Base-by-base conservation (phyloP, 352 stramenopile genomes). In the Elongisporangium anandrum region DNA sequence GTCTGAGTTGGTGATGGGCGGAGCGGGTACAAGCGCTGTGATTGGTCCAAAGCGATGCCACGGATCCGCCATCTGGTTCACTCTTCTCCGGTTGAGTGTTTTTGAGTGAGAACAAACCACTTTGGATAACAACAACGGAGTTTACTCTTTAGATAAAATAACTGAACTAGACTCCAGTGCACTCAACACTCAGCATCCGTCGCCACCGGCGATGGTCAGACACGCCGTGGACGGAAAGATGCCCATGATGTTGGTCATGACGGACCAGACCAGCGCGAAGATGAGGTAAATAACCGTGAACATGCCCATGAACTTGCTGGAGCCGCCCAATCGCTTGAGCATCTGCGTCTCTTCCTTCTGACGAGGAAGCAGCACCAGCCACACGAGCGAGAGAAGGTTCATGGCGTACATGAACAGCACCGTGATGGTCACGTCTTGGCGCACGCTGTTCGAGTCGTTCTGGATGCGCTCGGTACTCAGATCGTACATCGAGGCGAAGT, bases 331-430 rank as follows among this genome's bases (percentile, higher is more conserved):
- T 45, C 69, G 70, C 72, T 90, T 90, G 63, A 90, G 77, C 47
- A 75, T 61, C 61, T 87, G 81, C 1, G 78, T 79, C 60, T 87
- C 65, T 52, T 77, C 68, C 63, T 90, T 90, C 64, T 90, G 81
- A 3, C 74, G 74, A 26, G 81, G 81, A 47, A 90, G 71, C 57
- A 87, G 69, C 4, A 75, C 23, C 38, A 90, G 61, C 52, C 78
- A 85, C 20, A 53, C 51, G 12, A 88, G 63, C 45, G 77, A 84
- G 34, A 80, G 63, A 22, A 90, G 55, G 41, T 85, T 81, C 60
- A 74, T 48, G 47, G 22, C 56, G 60, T 79, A 87, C 70, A 81
- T 81, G 62, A 90, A 73, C 22, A 84, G 2, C 3, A 81, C 63
- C 2, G 73, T 81, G 56, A 69, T 62, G 16, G 75, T 86, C 10